phyloP scores from a whole-genome alignment of 495 filamentous ascomycete genomes.

The Tirmania nivea region DNA sequence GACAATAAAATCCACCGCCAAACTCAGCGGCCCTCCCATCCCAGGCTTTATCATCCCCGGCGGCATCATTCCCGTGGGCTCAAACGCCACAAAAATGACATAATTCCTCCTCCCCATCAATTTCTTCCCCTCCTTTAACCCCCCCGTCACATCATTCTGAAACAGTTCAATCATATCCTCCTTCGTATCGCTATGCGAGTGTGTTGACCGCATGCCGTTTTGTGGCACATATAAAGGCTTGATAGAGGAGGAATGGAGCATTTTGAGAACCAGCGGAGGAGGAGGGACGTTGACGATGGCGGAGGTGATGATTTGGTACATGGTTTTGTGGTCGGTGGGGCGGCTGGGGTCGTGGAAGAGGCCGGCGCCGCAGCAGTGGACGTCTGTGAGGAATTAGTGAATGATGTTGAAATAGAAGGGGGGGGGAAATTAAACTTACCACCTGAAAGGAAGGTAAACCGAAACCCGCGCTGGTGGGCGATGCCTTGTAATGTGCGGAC shows the following conservation, averaged over 20 bases:
- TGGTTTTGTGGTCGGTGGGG: conserved; percentile 88
- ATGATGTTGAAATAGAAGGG: background rate
- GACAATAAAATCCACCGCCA: conserved; percentile 93
- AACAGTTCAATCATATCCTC: conserved; percentile 99
- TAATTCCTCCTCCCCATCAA: conserved; percentile 89
- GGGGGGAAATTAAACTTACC: conserved; percentile 23
- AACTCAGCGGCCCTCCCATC: conserved; percentile 47
- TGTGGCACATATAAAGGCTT: conserved; percentile 73
- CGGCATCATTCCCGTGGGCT: conserved; percentile 51
- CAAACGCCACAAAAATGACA: conserved; percentile 80
- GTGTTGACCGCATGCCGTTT: conserved; percentile 64
- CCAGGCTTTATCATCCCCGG: conserved; percentile 23
- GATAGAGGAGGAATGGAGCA: conserved; percentile 55
- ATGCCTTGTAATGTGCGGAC: conserved; percentile 92
- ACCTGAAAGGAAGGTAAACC: conserved; percentile 90
- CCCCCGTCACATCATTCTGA: conserved; percentile 65
- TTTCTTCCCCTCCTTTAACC: conserved; percentile 57
- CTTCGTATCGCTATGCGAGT: conserved; percentile 62
- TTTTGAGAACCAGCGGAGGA: conserved; percentile 62
- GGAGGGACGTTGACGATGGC: conserved; percentile 78
- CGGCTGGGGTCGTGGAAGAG: conserved; percentile 84
- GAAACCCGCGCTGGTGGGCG: conserved; percentile 71
- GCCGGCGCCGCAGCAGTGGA: conserved; percentile 80
- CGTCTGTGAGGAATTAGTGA: conserved; percentile 27
- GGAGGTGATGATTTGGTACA: conserved; percentile 92